phyloP scores from a whole-genome alignment of 108 stramenopile genomes.

The Cyclostephanos invisitatus region DNA sequence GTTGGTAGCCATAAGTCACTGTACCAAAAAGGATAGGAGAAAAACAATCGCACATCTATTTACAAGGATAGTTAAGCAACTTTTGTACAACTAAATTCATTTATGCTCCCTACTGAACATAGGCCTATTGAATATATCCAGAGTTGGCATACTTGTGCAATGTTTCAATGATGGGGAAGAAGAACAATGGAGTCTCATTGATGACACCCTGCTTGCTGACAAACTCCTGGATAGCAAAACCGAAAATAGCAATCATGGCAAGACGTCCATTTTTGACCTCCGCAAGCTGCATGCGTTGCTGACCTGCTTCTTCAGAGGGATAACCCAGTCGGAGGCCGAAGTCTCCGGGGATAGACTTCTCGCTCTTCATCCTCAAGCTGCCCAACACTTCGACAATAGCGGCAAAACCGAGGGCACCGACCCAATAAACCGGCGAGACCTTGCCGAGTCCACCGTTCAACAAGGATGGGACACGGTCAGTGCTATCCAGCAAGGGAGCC shows the following conservation, averaged over 20 bases:
- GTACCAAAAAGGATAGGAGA: too few species aligned
- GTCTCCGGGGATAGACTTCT: constrained; percentile 69
- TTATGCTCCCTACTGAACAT: neutral
- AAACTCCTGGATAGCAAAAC: constrained; percentile 83
- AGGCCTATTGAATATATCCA: constrained; percentile 73
- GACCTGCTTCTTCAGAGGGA: constrained; percentile 59
- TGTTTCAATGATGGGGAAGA: constrained; percentile 72
- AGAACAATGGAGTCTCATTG: constrained; percentile 85
- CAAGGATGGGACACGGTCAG: constrained; percentile 78
- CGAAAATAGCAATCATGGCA: constrained; percentile 90
- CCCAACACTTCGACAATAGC: constrained; percentile 79
- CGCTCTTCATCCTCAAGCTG: constrained; percentile 43
- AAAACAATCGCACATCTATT: too few species aligned
- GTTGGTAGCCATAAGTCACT: too few species aligned
- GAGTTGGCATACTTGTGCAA: constrained; percentile 73
- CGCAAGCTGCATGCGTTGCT: constrained; percentile 68
- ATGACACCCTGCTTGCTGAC: constrained; percentile 75
- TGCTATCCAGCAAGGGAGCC: constrained; percentile 52
- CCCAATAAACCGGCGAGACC: constrained; percentile 84
- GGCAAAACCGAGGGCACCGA: constrained; percentile 57
- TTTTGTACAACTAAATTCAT: too few species aligned
- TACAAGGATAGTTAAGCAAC: too few species aligned
- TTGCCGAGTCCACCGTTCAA: constrained; percentile 90
- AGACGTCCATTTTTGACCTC: constrained; percentile 94
- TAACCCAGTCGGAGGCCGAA: constrained; percentile 64